Base-by-base conservation (phyloP, 345 rosid species). In the Eucalyptus rudis region DNA sequence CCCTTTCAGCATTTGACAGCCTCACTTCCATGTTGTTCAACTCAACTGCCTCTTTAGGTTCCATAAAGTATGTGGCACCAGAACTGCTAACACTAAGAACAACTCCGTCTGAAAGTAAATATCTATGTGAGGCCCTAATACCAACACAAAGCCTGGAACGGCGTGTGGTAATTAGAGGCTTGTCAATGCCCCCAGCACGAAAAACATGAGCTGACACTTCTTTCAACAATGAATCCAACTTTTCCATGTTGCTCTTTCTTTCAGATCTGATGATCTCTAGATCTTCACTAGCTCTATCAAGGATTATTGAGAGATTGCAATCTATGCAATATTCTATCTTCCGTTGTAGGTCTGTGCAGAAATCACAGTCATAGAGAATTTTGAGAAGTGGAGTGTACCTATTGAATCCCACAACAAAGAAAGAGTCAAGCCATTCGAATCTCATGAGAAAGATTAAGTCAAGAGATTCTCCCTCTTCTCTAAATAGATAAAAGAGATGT, bases 11-110 rank as follows among this genome's bases (percentile, higher is more conserved):
- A 86, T 92, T 91, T 1, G 95, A 94, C 66, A 94, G 95, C 93
- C 92, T 94, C 79, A 97, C 99, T 88, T 97, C 99, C 96, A 94
- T 92, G 92, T 97, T 97, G 93, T 97, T 97, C 92, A 97, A 95
- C 89, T 96, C 98, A 15, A 97, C 93, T 3, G 97, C 99, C 84
- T 96, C 97, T 90, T 91, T 94, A 19, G 99, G 99, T 93, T 97
- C 99, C 92, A 96, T 92, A 88, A 93, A 97, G 89, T 95, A 97
- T n/a, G 99, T 96, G 36, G 92, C 98, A 89, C 98, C 96, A 81
- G 99, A 96, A 91, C 96, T 92, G 91, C 99, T 97, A 89, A 92
- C 93, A 88, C 94, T 93, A 68, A 96, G 90, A 91, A 93, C 89
- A 20, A 96, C 92, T 88, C 97, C 96, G 89, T 88, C 96, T 14